Evolutionary conservation across 202 grass and related monocot species (phyloP), one percentile per base, ranked within the genome.

Genomic region (Panicum hallii): DNA sequence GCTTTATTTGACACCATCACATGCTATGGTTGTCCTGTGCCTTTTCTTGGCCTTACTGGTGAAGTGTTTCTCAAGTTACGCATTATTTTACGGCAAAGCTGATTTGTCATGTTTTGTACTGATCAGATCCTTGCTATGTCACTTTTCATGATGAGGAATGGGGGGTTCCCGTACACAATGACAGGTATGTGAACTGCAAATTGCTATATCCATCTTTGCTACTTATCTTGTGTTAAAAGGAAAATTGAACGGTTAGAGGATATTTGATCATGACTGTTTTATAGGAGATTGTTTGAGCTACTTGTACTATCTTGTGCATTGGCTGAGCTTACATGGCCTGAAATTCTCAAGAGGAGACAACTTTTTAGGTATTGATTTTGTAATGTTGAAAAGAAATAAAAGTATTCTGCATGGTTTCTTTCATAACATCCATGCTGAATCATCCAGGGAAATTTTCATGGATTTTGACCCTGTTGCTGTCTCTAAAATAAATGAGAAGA

Each of bases 91-190:
- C 30, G 26, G 81, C 26, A 87, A 81, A 81, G 76, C 70, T 87
- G 54, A 81, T 67, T 36, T 67, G 0, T 72, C 32, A 72, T 84
- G 57, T 69, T 71, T 32, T 70, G 30, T 80, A 16, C 64, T 77
- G 63, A 86, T 76, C 86, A 99, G 97, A 94, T 89, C 68, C 91
- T 80, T 87, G 79, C 70, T 91, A 97, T 89, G 84, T 78, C 85
- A 77, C 85, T 91, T 99, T 96, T 76, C 93, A 99, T 91, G 97
- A 99, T 79, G 93, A 91, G 88, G 93, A 99, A 85, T 99, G 97
- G 97, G 97, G 93, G 68, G 82, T 99, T 85, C 91, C 93, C 26
- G 84, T 92, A 48, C 97, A 96, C 60, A 81, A 93, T 75, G 93
- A 99, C 69, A 94, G 87, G 97, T 96, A 90, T 79, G 84, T 40